Conservation (phyloP, 129 eudicot species). For the Flaveria robusta region DNA sequence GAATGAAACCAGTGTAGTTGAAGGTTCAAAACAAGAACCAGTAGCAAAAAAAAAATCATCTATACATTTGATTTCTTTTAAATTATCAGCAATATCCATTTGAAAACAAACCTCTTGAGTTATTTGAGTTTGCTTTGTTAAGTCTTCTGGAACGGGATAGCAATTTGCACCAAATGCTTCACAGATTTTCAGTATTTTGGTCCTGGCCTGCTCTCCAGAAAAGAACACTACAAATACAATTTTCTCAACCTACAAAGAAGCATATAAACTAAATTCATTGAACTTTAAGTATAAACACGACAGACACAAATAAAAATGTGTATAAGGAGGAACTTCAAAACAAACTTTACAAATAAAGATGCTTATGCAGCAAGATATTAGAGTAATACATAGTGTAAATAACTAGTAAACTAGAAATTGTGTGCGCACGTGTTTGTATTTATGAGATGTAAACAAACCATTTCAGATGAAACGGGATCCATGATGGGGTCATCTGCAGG, state of each 20-base stretch:
- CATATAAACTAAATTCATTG: slow-evolving; percentile 20
- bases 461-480: slow-evolving; percentile 86
- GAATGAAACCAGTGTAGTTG: background rate
- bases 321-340: background rate
- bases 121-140: slow-evolving; percentile 80
- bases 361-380: background rate
- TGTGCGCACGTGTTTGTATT: background rate
- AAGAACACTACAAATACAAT: slow-evolving; percentile 90
- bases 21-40: slow-evolving; percentile 16
- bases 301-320: background rate
- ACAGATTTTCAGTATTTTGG: slow-evolving; percentile 89
- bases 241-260: slow-evolving; percentile 84
- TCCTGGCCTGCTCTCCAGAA: slow-evolving; percentile 96
- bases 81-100: background rate
- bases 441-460: slow-evolving; percentile 49
- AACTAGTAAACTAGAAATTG: background rate
- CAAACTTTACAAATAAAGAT: slow-evolving; percentile 14
- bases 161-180: slow-evolving; percentile 99
- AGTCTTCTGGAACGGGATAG: slow-evolving; percentile 94
- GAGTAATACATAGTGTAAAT: background rate
- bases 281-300: background rate
- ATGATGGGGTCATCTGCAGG: slow-evolving; percentile 81
- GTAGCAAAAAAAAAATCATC: slow-evolving; percentile 8
- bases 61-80: background rate
- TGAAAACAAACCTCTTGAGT: slow-evolving; percentile 71